These are phyloP conservation scores for Fusarium bactridioides DNA, from an alignment of 2,329 filamentous ascomycete species.

Conservation along the genomic window DNA sequence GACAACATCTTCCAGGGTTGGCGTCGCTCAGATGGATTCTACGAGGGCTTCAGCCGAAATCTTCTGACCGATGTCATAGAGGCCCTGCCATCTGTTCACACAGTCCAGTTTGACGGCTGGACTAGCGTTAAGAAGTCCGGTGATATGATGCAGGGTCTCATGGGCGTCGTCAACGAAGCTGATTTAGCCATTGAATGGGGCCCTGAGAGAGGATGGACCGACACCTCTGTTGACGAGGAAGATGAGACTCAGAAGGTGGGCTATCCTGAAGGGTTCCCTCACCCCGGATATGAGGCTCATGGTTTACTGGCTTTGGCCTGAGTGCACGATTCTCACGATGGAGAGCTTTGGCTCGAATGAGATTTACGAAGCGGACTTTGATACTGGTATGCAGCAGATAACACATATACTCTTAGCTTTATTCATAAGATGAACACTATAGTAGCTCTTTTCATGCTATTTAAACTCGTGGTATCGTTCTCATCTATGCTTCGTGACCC, in stretches of 20 bases:
- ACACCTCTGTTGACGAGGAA: constrained; percentile 49
- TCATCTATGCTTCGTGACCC: constrained; percentile 16
- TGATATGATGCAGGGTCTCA: constrained; percentile 68
- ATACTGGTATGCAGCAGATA: constrained; percentile 8
- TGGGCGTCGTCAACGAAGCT: constrained; percentile 59
- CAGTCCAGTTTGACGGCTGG: constrained; percentile 75
- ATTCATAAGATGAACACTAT: constrained; percentile 14
- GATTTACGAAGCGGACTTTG: constrained; percentile 28
- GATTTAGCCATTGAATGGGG: constrained; percentile 71
- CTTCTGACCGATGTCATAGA: constrained; percentile 66
- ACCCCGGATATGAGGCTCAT: constrained; percentile 19
- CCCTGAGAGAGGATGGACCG: constrained; percentile 70
- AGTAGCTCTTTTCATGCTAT: not conserved
- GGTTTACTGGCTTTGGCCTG: constrained; percentile 22
- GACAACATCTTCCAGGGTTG: constrained; percentile 73
- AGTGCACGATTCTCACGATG: not conserved
- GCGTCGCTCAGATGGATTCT: constrained; percentile 71
- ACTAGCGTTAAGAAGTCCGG: constrained; percentile 70
- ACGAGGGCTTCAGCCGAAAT: constrained; percentile 69
- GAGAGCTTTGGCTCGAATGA: constrained; percentile 20
- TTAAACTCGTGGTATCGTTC: constrained; percentile 27
- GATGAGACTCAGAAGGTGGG: not conserved
- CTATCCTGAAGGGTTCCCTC: constrained; percentile 17
- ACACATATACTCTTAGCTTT: constrained; percentile 20
- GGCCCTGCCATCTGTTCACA: constrained; percentile 62